Evolutionary conservation across 1,284 basidiomycete species (phyloP).

Genomic region (Lignosus rhinocerotis): DNA sequence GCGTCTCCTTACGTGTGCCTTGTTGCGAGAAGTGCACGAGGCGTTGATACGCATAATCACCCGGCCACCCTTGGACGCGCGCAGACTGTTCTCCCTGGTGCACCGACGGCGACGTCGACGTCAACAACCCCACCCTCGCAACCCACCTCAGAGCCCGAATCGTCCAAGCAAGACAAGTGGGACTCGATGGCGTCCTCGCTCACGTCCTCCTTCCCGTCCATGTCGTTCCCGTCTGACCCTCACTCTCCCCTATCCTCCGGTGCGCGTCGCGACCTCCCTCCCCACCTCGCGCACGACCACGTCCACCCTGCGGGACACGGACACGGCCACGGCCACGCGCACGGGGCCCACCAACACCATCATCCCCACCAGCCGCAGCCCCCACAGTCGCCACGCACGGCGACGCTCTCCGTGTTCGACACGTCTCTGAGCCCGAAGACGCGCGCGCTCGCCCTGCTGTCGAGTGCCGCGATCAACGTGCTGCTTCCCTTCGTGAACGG

Average conservation of each 20-base stretch:
- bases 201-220: constrained; percentile 74
- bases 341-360: constrained; percentile 21
- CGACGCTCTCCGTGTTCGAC: constrained; percentile 84
- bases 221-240: constrained; percentile 61
- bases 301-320: constrained; percentile 30
- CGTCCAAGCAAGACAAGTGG: constrained; percentile 59
- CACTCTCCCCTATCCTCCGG: constrained; percentile 39
- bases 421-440: constrained; percentile 61
- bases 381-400: constrained; percentile 36
- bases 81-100: constrained; percentile 23
- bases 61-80: not conserved
- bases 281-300: constrained; percentile 21
- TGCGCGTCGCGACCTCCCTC: constrained; percentile 22
- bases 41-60: not conserved
- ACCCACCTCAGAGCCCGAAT: constrained; percentile 31
- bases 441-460: constrained; percentile 71
- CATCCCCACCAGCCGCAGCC: constrained; percentile 26
- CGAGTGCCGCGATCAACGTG: constrained; percentile 89
- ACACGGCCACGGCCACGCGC: constrained; percentile 3
- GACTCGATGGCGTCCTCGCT: constrained; percentile 65
- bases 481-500: constrained; percentile 95
- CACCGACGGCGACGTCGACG: constrained; percentile 17
- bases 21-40: not conserved
- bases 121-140: constrained; percentile 22
- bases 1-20: constrained; percentile 5